Conservation (phyloP, 2,329 filamentous ascomycete genomes). For the Apiospora sp. region DNA sequence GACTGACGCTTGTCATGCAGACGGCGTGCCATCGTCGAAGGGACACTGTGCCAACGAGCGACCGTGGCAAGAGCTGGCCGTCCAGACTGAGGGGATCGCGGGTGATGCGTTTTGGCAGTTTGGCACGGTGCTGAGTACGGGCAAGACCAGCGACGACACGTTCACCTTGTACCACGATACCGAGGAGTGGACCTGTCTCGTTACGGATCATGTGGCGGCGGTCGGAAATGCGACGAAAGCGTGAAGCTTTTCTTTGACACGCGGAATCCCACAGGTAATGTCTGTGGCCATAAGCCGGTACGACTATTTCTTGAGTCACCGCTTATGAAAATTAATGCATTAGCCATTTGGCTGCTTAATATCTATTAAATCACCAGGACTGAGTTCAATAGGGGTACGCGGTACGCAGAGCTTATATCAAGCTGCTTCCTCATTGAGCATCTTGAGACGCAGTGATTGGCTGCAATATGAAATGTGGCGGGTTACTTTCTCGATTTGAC, state of each 20-base stretch:
- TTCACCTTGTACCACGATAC: slow-evolving; percentile 53
- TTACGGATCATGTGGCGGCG: slow-evolving; percentile 50
- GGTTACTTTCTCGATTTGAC: too few species aligned
- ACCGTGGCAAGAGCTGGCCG: slow-evolving; percentile 39
- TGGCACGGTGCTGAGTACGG: slow-evolving; percentile 45
- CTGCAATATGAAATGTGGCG: too few species aligned
- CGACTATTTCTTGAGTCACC: too few species aligned
- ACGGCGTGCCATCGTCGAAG: slow-evolving; percentile 26
- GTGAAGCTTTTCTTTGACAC: neutral
- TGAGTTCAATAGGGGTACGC: too few species aligned
- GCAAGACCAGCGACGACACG: slow-evolving; percentile 51
- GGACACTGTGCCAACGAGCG: slow-evolving; percentile 39
- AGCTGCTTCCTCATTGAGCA: too few species aligned
- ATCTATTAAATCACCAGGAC: too few species aligned
- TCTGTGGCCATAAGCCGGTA: too few species aligned
- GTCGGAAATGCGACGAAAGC: slow-evolving; percentile 31
- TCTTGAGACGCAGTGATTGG: too few species aligned
- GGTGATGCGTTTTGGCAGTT: slow-evolving; percentile 43
- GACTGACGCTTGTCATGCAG: neutral
- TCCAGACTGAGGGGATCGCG: slow-evolving; percentile 37
- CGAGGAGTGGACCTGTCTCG: slow-evolving; percentile 52
- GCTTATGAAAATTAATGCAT: too few species aligned
- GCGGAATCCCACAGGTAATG: too few species aligned
- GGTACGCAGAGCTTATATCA: too few species aligned
- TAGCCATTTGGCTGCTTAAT: too few species aligned